A percentile compares a stretch with the other conserved stretches of the same genome.
These are phyloP conservation scores for Ophiostoma ulmi DNA, from an alignment of 2,329 filamentous ascomycete species.

Conservation along the genomic window DNA sequence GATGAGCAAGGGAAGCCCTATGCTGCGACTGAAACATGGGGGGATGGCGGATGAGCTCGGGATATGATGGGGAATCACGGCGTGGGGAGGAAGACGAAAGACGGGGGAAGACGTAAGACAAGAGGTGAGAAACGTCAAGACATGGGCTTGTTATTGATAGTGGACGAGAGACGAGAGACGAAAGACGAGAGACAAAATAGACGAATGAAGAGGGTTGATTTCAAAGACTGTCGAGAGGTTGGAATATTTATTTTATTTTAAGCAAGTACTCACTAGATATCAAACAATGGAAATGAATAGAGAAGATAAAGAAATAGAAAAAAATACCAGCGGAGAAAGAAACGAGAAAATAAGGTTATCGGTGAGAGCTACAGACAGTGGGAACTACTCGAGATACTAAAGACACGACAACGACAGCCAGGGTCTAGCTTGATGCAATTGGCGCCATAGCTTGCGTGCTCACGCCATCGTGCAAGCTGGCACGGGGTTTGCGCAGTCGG, in stretches of 20 bases:
- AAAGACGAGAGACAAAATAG: not conserved
- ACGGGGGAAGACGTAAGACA: constrained; percentile 3
- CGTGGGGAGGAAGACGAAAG: not conserved
- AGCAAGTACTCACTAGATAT: no score
- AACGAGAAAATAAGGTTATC: not conserved
- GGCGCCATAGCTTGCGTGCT: constrained; percentile 24
- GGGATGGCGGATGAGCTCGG: not conserved
- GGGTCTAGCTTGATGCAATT: constrained; percentile 22
- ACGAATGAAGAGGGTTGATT: not conserved
- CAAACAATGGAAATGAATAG: not conserved
- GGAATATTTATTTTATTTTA: not conserved
- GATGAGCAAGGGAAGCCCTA: not conserved
- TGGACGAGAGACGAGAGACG: not conserved
- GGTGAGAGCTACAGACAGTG: not conserved
- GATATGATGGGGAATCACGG: not conserved
- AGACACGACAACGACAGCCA: not conserved
- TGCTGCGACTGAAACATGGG: not conserved
- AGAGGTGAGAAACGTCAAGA: not conserved
- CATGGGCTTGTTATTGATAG: no score
- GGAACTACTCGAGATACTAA: no score
- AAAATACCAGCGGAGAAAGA: not conserved
- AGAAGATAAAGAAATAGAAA: not conserved
- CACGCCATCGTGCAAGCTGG: constrained; percentile 20
- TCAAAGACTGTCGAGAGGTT: not conserved
- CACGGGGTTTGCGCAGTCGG: constrained; percentile 19